Evolutionary conservation across 805 yeast species (phyloP), one percentile per base, ranked within the genome.

Genomic region (Monosporozyma servazzii): DNA sequence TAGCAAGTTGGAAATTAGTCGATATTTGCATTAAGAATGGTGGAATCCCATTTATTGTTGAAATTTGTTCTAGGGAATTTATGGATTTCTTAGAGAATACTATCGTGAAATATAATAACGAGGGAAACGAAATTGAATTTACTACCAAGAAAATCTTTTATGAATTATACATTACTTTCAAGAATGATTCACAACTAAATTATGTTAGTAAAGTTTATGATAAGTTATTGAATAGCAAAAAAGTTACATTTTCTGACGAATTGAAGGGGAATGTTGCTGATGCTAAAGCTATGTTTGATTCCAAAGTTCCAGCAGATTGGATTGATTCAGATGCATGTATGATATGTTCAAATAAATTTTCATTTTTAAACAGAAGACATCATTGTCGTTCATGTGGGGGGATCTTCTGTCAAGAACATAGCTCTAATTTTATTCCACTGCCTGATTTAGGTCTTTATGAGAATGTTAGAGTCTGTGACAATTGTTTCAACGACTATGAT

Each of bases 311-410:
- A 1, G 98, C 99, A 0, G 97, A 89, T 59, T 93, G 99, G 99
- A 83, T 86, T 21, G 99, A 93, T 62, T 85, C 90, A 10, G 96
- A 88, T 59, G 88, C 88, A 3, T 93, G 99, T 68, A 90, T 93
- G 97, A 81, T 88, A 51, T 88, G 97, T 58, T 88, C 95, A 48
- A 80, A 75, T 42, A 71, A 82, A 15, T 93, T 93, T 63, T 74
- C 93, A 1, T 77, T 91, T 64, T 71, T 90, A 54, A 89, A 87
- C 65, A 77, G 99, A 62, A 89, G 91, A 65, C 99, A 93, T 67
- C 99, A 93, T 69, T 93, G 99, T 68, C 77, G 99, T 49, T 85
- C 95, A 49, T 93, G 99, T 70, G 99, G 99, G 23, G 97, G 97
- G 3, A 96, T 88, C 0, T 91, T 77, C 63, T 83, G 95, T 67